Evolutionary conservation across 345 rosid genomes (phyloP).

Genomic region (Populus davidiana): DNA sequence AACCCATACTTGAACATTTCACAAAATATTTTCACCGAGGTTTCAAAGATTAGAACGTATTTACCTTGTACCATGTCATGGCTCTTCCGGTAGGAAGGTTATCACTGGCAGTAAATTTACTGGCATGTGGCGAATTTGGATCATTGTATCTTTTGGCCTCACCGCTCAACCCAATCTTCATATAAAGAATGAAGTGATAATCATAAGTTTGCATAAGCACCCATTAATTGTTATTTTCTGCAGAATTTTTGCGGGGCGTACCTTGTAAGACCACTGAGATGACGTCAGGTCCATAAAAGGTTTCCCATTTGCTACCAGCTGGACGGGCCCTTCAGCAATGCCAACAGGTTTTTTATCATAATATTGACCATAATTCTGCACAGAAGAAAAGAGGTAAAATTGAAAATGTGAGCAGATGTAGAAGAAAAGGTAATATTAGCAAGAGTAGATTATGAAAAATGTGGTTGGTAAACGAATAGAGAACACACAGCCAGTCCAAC

Average conservation of each 20-base stretch:
- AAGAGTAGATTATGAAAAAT: neutral
- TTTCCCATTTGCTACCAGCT: neutral
- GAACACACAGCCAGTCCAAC: constrained; percentile 11
- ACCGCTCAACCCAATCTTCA: constrained; percentile 7
- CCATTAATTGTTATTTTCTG: neutral
- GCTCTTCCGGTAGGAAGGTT: neutral
- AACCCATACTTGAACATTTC: neutral
- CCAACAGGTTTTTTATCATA: neutral
- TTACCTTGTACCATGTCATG: constrained; percentile 18
- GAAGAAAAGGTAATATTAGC: neutral
- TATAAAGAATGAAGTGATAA: neutral
- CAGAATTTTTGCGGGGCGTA: neutral
- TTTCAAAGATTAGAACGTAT: neutral
- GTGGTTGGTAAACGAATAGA: neutral
- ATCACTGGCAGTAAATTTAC: neutral
- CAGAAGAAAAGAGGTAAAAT: no score
- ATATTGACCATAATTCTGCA: constrained; percentile 6
- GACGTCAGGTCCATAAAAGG: neutral
- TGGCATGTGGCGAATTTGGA: neutral
- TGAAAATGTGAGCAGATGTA: no score
- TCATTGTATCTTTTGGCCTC: neutral
- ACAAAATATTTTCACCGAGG: neutral
- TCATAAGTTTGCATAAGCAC: neutral
- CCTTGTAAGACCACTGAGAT: neutral
- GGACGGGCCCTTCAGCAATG: neutral